Conservation (phyloP, 1,139 yeast species). For the Geotrichum restrictum region DNA sequence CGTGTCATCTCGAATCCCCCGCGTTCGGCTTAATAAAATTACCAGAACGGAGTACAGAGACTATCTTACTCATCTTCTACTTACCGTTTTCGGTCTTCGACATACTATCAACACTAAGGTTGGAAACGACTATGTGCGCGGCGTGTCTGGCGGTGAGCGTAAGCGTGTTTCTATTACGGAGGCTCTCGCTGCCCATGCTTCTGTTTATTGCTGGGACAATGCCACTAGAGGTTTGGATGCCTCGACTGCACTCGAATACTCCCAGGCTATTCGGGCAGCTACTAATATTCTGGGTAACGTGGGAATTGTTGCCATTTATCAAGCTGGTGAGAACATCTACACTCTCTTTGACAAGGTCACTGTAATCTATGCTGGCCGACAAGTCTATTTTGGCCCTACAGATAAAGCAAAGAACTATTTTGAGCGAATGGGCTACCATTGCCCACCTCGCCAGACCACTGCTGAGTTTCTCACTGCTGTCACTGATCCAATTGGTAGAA, state of each 20-base stretch:
- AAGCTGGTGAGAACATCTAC: conserved; percentile 61
- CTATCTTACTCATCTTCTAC: conserved; percentile 47
- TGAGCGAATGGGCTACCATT: conserved; percentile 54
- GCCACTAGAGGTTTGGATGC: conserved; percentile 70
- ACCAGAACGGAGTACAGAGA: conserved; percentile 47
- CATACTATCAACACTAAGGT: conserved; percentile 52
- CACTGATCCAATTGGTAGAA: conserved; percentile 52
- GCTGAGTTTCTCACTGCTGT: conserved; percentile 57
- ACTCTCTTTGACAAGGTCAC: conserved; percentile 59
- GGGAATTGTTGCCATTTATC: conserved; percentile 54
- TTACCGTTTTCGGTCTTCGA: conserved; percentile 53
- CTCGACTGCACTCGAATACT: conserved; percentile 62
- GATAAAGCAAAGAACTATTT: conserved; percentile 50
- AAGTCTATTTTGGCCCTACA: conserved; percentile 55
- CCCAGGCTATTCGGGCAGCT: conserved; percentile 55
- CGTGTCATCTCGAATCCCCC: conserved; percentile 53
- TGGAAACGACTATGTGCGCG: conserved; percentile 56
- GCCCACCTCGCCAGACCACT: conserved; percentile 58
- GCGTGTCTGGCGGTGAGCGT: conserved; percentile 61
- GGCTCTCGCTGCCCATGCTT: conserved; percentile 53
- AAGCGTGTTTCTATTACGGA: conserved; percentile 59
- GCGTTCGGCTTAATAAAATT: conserved; percentile 47
- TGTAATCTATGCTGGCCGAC: conserved; percentile 54
- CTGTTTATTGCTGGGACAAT: conserved; percentile 64
- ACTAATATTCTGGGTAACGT: conserved; percentile 53